Percentiles rank a stretch among this genome's conserved stretches.
Conservation (phyloP, 176 grass and related monocot genomes). For the Leersia perrieri region DNA sequence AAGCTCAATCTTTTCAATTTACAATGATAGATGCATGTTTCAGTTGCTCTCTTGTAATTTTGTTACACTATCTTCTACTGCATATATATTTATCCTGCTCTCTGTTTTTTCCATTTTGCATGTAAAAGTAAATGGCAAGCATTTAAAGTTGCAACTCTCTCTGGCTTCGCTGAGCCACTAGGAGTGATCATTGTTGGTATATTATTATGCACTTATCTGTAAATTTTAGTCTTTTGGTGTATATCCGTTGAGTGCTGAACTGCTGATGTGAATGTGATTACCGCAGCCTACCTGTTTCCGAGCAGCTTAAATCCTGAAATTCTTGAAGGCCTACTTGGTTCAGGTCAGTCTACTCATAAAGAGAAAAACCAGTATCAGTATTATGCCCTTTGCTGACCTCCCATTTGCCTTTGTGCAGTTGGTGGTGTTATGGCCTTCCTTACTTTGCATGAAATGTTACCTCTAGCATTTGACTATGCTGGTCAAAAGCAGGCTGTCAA, state of each 20-base stretch:
- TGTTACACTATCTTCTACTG: background rate
- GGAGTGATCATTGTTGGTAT: conserved; percentile 87
- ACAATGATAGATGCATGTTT: background rate
- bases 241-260: background rate
- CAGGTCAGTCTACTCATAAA: conserved; percentile 57
- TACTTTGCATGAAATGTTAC: conserved; percentile 97
- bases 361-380: background rate
- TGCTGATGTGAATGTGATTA: conserved; percentile 8
- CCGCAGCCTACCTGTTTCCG: conserved; percentile 81
- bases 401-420: conserved; percentile 40
- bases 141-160: conserved; percentile 68
- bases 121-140: conserved; percentile 76
- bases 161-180: conserved; percentile 83
- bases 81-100: background rate
- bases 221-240: conserved; percentile 17
- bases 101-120: conserved; percentile 24
- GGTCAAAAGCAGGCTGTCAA: conserved; percentile 96
- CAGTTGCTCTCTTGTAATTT: background rate
- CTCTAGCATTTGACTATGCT: conserved; percentile 95
- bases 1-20: conserved; percentile 11
- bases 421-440: conserved; percentile 99
- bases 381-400: conserved; percentile 3
- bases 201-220: conserved; percentile 6
- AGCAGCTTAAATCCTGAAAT: conserved; percentile 84
- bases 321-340: conserved; percentile 93